Evolutionary conservation across 83 land plant species (phyloP).

Genomic region (Larix sibirica): DNA sequence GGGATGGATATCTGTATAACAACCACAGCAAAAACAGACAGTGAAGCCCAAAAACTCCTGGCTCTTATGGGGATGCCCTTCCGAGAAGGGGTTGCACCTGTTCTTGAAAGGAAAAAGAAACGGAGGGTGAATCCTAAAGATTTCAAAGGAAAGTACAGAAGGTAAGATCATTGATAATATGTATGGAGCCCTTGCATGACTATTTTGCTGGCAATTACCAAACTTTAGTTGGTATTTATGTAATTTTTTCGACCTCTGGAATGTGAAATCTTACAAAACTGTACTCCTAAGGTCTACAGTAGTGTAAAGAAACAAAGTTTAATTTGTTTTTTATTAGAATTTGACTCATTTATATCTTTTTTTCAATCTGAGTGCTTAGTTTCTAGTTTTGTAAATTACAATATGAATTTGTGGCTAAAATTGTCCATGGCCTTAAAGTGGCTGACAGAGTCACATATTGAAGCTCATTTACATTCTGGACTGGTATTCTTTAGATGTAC

Average conservation of each 20-base stretch:
- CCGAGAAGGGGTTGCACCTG: slow-evolving; percentile 51
- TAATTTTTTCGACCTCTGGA: no score
- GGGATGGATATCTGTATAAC: slow-evolving; percentile 91
- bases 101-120: not conserved
- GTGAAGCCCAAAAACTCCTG: slow-evolving; percentile 69
- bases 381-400: not conserved
- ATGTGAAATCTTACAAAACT: not conserved
- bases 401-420: no score
- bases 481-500: not conserved
- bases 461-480: not conserved
- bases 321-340: not conserved
- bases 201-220: no score
- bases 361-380: not conserved
- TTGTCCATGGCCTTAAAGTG: not conserved
- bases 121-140: no score
- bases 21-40: slow-evolving; percentile 79
- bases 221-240: no score
- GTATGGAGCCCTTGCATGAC: no score
- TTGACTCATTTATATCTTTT: not conserved
- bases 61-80: slow-evolving; percentile 92
- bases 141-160: no score
- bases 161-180: no score
- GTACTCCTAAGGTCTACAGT: not conserved
- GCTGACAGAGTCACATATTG: not conserved
- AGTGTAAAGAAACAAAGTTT: not conserved